Evolutionary conservation across 1,139 yeast genomes (phyloP), one percentile per base, ranked within the genome.

Genomic region (Lodderomyces elongisporus): DNA sequence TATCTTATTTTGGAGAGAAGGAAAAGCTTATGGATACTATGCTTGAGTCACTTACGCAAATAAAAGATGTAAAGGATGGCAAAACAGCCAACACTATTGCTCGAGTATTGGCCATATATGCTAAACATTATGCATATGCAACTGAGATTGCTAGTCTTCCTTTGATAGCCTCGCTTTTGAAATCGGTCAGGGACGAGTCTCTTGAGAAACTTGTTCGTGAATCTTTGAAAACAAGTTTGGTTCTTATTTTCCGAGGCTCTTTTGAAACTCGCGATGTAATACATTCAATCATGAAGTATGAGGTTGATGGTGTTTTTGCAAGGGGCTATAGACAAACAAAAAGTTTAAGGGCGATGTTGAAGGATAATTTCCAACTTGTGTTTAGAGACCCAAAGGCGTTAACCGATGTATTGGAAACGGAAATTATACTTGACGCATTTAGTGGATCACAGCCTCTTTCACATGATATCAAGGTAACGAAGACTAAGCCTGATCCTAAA

Each of bases 221-320:
- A 8, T 40, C 44, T 4, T 36, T 44, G 29, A 44, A 37, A 42
- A 41, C 52, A 15, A 39, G 44, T 27, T 26, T 57, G 14, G 56
- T 51, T 1, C 61, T 77, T 16, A 60, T 87, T 18, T 56, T 81
- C 4, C 70, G 96, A 48, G 68, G 84, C 34, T 77, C 88, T 37
- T 77, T 79, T 49, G 97, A 89, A 51, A 71, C 77, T 1, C 56
- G 60, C 0, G 69, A 66, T 0, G 59, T 75, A 12, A 59, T 87
- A 13, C 60, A 65, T 17, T 60, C 60, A 14, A 59, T 73, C 28
- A 74, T 85, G 52, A 51, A 58, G 14, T 54, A 70, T 38, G 80
- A 77, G 36, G 46, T 81, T 12, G 48, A 61, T 5, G 60, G 60
- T 21, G 51, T 59, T 18, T 66, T 69, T 30, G 23, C 15, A n/a